Conservation (phyloP, 2,329 filamentous ascomycete genomes). For the Clarireedia homoeocarpa region DNA sequence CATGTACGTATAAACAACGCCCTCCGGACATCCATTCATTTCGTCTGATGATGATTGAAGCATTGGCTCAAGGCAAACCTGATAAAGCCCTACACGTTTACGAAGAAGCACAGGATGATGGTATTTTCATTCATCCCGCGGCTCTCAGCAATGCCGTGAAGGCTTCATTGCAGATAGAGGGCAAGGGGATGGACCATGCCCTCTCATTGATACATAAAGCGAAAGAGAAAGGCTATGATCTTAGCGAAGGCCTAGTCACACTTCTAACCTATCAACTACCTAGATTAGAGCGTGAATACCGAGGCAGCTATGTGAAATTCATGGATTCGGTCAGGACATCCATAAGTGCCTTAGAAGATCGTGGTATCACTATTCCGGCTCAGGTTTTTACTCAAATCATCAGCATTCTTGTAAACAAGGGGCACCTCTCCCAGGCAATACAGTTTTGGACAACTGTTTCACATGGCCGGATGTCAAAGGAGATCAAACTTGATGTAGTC, state of each 20-base stretch:
- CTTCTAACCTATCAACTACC: slow-evolving; percentile 23
- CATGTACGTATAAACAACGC: background rate
- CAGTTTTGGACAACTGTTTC: slow-evolving; percentile 25
- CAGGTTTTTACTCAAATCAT: slow-evolving; percentile 22
- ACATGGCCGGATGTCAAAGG: slow-evolving; percentile 9
- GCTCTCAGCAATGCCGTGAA: slow-evolving; percentile 18
- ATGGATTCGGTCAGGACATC: slow-evolving; percentile 10
- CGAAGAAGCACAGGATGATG: slow-evolving; percentile 12
- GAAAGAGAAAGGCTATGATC: slow-evolving; percentile 13
- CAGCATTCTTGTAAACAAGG: slow-evolving; percentile 19
- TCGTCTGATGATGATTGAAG: slow-evolving; percentile 16
- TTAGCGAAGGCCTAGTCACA: slow-evolving; percentile 14
- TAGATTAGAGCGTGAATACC: slow-evolving; percentile 1
- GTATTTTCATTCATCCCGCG: slow-evolving; percentile 10
- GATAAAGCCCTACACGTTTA: slow-evolving; percentile 22
- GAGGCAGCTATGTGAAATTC: slow-evolving; percentile 1
- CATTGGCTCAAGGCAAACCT: slow-evolving; percentile 14
- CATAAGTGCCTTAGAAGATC: slow-evolving; percentile 17
- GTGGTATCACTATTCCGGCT: slow-evolving; percentile 17
- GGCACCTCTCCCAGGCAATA: slow-evolving; percentile 17
- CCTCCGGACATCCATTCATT: slow-evolving; percentile 9
- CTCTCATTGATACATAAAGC: slow-evolving; percentile 19
- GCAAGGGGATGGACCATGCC: slow-evolving; percentile 10
- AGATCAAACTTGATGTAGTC: slow-evolving; percentile 12
- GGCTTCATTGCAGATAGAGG: slow-evolving; percentile 19